Evolutionary conservation across 345 rosid species (phyloP).

Genomic region (Odontarrhena argentea): DNA sequence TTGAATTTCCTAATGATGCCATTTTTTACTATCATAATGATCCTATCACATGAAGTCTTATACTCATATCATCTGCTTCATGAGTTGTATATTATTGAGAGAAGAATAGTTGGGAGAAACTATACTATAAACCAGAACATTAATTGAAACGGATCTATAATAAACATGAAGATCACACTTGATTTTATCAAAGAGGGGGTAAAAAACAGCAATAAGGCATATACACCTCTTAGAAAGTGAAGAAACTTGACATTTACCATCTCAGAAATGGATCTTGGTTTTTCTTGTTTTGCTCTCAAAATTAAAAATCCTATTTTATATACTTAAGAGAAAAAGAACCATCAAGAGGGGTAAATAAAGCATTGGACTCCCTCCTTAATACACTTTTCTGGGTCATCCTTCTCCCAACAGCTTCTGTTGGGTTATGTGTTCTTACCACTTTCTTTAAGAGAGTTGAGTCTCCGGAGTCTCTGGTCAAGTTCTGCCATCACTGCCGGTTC

Average conservation of each 20-base stretch:
- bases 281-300: constrained; percentile 34
- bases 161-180: constrained; percentile 37
- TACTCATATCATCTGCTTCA: constrained; percentile 14
- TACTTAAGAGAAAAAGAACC: constrained; percentile 24
- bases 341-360: constrained; percentile 32
- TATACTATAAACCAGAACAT: not conserved
- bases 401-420: constrained; percentile 8
- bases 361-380: constrained; percentile 29
- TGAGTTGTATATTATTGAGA: not conserved
- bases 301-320: constrained; percentile 32
- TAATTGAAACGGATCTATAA: constrained; percentile 2
- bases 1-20: not conserved
- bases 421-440: constrained; percentile 42
- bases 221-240: constrained; percentile 31
- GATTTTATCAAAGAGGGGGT: constrained; percentile 24
- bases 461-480: constrained; percentile 84
- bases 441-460: constrained; percentile 70
- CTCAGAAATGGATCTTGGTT: constrained; percentile 37
- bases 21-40: not conserved
- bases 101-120: not conserved
- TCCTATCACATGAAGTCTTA: not conserved
- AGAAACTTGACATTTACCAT: constrained; percentile 42
- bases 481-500: constrained; percentile 98
- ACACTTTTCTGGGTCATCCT: constrained; percentile 32
- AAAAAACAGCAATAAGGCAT: constrained; percentile 16